phyloP scores from a whole-genome alignment of 192 early-diverging fungal genomes.

The Pecoramyces ruminantium region DNA sequence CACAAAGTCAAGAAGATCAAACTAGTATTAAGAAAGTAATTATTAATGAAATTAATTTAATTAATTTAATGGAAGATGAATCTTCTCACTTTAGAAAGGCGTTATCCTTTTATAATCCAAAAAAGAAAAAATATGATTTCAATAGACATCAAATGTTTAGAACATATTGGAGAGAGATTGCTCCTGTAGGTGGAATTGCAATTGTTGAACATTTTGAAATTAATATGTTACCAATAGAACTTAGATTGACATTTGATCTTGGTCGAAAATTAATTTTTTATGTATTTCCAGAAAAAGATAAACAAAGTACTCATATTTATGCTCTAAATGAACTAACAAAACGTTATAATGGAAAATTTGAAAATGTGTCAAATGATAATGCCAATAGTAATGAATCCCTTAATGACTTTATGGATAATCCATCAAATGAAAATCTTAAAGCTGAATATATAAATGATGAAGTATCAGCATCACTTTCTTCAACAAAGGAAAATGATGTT shows the following conservation, averaged over 20 bases:
- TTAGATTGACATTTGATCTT: slow-evolving; percentile 68
- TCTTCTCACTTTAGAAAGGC: slow-evolving; percentile 14
- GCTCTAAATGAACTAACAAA: background rate
- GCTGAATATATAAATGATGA: slow-evolving; percentile 11
- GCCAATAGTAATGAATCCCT: background rate
- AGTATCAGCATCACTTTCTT: slow-evolving; percentile 13
- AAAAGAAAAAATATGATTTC: slow-evolving; percentile 13
- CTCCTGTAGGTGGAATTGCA: slow-evolving; percentile 82
- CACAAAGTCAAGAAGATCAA: background rate
- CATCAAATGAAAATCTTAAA: slow-evolving; percentile 14
- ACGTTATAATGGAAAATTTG: background rate
- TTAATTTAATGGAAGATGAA: background rate
- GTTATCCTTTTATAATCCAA: slow-evolving; percentile 17
- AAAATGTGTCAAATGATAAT: background rate
- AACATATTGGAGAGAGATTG: slow-evolving; percentile 56
- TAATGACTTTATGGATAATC: background rate
- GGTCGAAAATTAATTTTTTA: slow-evolving; percentile 61
- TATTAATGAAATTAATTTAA: background rate
- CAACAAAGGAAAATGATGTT: background rate
- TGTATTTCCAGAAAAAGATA: slow-evolving; percentile 51
- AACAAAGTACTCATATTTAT: background rate
- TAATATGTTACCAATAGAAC: slow-evolving; percentile 60
- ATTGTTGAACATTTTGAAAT: slow-evolving; percentile 85
- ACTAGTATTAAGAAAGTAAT: background rate
- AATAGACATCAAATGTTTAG: slow-evolving; percentile 75